Conservation (phyloP, 208 protist genomes). For the Crithidia bombi region DNA sequence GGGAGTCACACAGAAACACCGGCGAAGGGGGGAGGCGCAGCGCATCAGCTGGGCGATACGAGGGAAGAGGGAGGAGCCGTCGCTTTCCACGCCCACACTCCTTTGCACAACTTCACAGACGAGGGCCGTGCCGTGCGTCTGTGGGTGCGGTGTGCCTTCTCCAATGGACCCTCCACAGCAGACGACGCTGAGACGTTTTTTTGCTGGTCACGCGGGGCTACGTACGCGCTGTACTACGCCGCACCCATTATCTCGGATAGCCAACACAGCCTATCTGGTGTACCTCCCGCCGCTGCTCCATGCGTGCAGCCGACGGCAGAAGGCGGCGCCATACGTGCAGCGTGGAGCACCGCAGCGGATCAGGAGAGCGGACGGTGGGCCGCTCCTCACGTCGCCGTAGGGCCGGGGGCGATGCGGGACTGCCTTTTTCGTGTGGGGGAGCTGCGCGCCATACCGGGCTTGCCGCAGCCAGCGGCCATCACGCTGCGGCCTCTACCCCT, state of each 20-base stretch:
- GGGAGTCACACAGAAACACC: not conserved
- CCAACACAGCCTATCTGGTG: not conserved
- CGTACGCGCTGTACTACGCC: slow-evolving; percentile 28
- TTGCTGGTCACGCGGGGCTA: slow-evolving; percentile 20
- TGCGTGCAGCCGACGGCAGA: no score
- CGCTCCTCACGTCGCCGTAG: not conserved
- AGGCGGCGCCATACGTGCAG: no score
- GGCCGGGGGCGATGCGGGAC: not conserved
- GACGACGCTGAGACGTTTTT: not conserved
- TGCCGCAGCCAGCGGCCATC: slow-evolving; percentile 31
- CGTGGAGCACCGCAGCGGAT: no score
- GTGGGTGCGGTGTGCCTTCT: slow-evolving; percentile 1
- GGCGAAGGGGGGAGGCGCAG: not conserved
- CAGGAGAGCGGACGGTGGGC: no score
- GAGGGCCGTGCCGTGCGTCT: slow-evolving; percentile 18
- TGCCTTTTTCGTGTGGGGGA: slow-evolving; percentile 10
- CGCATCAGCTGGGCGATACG: not conserved
- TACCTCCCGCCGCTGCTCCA: not conserved
- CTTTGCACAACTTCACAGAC: not conserved
- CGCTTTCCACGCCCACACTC: no score
- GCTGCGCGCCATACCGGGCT: slow-evolving; percentile 38
- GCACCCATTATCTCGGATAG: not conserved
- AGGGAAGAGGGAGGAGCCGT: not conserved
- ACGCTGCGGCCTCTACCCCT: not conserved
- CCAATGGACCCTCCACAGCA: not conserved